Percentiles rank a stretch among this genome's conserved stretches.
These are phyloP conservation scores for Plasmodiophora brassicae DNA, from an alignment of 208 protist genomes.

Conservation along the genomic window DNA sequence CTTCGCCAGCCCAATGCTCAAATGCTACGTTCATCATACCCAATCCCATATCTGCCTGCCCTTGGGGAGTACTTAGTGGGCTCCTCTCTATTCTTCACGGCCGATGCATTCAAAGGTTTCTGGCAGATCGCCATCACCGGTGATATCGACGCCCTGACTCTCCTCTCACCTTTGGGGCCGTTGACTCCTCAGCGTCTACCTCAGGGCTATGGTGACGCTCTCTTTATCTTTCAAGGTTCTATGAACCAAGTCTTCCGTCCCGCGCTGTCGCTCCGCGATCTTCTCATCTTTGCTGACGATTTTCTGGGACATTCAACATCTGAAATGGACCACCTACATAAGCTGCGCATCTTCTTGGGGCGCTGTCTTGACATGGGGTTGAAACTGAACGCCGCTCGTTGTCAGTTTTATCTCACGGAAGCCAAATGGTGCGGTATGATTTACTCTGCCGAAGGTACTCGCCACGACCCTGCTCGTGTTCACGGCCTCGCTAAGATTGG, in stretches of 20 bases:
- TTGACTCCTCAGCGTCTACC: neutral
- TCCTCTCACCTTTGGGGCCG: neutral
- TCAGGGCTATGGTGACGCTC: neutral
- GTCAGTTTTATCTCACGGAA: neutral
- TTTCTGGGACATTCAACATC: neutral
- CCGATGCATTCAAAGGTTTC: slow-evolving; percentile 16
- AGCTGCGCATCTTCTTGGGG: neutral
- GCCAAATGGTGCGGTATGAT: slow-evolving; percentile 19
- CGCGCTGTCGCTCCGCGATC: neutral
- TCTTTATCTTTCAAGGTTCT: neutral
- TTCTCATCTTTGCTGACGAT: neutral
- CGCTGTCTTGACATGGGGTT: neutral
- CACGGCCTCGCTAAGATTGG: neutral
- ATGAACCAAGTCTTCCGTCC: neutral
- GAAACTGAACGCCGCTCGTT: neutral
- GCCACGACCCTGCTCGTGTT: neutral
- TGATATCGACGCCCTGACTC: neutral
- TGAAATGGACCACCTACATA: too few relatives aligned
- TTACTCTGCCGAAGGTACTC: neutral
- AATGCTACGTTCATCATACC: neutral
- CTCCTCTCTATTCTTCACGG: neutral
- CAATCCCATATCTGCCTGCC: neutral
- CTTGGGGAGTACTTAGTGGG: neutral
- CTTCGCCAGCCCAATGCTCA: neutral
- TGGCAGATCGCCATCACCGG: slow-evolving; percentile 14